phyloP scores from a whole-genome alignment of 352 stramenopile species.

The Peronospora belbahrii region DNA sequence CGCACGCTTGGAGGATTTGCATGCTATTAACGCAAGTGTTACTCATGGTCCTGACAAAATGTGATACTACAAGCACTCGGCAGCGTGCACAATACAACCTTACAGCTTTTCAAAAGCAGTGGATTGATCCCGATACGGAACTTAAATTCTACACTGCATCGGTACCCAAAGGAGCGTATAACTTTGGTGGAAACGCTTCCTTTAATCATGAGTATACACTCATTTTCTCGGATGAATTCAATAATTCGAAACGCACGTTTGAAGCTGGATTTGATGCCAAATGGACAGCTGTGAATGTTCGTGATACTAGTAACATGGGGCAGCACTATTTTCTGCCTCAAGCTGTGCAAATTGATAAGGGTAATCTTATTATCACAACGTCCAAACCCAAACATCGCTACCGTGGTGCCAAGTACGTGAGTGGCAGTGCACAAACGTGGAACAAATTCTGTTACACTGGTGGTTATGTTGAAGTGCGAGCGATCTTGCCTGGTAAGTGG shows the following conservation, averaged over 20 bases:
- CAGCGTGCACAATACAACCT: slow-evolving; percentile 31
- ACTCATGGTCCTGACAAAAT: slow-evolving; percentile 9
- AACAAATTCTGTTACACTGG: slow-evolving; percentile 99
- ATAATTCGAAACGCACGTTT: slow-evolving; percentile 89
- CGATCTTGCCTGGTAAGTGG: slow-evolving; percentile 91
- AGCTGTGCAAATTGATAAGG: slow-evolving; percentile 88
- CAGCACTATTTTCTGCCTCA: slow-evolving; percentile 95
- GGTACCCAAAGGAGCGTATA: slow-evolving; percentile 38
- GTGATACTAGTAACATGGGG: slow-evolving; percentile 91
- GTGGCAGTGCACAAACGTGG: slow-evolving; percentile 94
- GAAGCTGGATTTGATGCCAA: slow-evolving; percentile 90
- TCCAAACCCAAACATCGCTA: slow-evolving; percentile 81
- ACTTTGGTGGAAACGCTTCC: slow-evolving; percentile 27
- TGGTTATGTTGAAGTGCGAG: slow-evolving; percentile 91
- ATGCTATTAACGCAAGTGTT: slow-evolving; percentile 10
- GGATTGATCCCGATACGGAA: slow-evolving; percentile 80
- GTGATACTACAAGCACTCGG: slow-evolving; percentile 19
- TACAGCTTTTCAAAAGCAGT: slow-evolving; percentile 33
- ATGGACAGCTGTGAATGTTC: slow-evolving; percentile 95
- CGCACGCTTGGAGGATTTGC: not conserved
- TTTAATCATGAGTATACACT: slow-evolving; percentile 56
- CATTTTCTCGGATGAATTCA: slow-evolving; percentile 97
- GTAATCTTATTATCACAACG: slow-evolving; percentile 90
- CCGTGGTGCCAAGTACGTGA: slow-evolving; percentile 71
- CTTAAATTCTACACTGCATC: slow-evolving; percentile 33